Evolutionary conservation across 345 rosid species (phyloP), one percentile per base, ranked within the genome.

Genomic region (Linum tenue): DNA sequence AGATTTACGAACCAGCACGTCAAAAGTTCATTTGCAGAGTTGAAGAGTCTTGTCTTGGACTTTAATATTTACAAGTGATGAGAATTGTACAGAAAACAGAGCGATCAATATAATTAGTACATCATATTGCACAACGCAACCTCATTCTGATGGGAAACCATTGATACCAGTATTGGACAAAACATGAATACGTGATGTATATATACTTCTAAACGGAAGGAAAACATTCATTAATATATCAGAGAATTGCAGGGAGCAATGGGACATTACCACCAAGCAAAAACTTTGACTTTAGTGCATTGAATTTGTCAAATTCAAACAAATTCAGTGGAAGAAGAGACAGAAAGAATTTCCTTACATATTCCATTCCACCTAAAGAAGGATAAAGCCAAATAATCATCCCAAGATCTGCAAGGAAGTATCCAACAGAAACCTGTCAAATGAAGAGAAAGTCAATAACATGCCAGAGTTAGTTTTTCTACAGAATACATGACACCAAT

Each of bases 331-430:
- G 7, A 16, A 57, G 36, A 17, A 5, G 36, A 39, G 35, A n/a
- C 1, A 7, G 57, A 39, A n/a, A 39, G 51, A 22, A 7, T 14
- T 31, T 31, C 76, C 98, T 87, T 82, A 86, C 97, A 78, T 83
- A 92, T 72, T 92, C 96, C 70, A 80, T 72, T 67, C 96, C 98
- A 55, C 98, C 96, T 59, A 89, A 74, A 69, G 87, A 82, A 64
- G 98, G 98, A 78, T 84, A 89, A 56, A 80, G 69, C 97, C 97
- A 89, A 64, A 79, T 63, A 65, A 86, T 92, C 92, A 87, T 87
- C 63, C 70, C 86, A 58, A 92, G 86, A 76, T 92, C 98, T 6
- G 82, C 72, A 43, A 86, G 64, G 79, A 92, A 92, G 83, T 89
- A 92, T 36, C 98, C 96, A 78, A 86, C 88, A 64, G 95, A 89